Evolutionary conservation across 2,329 filamentous ascomycete species (phyloP).

Genomic region (Paracoccidioides brasiliensis): DNA sequence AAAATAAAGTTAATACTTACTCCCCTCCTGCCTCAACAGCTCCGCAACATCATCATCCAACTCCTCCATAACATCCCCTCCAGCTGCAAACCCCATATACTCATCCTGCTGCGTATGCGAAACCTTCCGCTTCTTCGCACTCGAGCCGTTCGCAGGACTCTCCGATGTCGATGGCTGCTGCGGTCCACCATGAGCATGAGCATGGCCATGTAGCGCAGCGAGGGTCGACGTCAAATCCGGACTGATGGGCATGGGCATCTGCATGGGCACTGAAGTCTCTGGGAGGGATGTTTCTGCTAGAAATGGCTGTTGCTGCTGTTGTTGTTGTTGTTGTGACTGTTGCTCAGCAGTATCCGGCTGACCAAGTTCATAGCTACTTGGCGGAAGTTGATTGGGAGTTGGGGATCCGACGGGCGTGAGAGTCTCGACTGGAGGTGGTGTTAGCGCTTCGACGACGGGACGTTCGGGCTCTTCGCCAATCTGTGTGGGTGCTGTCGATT

Average conservation of each 20-base stretch:
- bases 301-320: slow-evolving; percentile 20
- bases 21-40: slow-evolving; percentile 39
- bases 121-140: slow-evolving; percentile 38
- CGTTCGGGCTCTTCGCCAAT: slow-evolving; percentile 47
- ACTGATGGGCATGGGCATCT: slow-evolving; percentile 9
- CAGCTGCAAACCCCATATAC: slow-evolving; percentile 36
- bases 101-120: slow-evolving; percentile 22
- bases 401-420: slow-evolving; percentile 41
- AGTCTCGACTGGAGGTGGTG: slow-evolving; percentile 56
- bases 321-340: not conserved
- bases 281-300: not conserved
- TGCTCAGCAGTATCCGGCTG: not conserved
- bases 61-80: slow-evolving; percentile 42
- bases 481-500: not conserved
- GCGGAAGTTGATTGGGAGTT: slow-evolving; percentile 14
- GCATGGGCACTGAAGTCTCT: too few relatives aligned
- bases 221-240: slow-evolving; percentile 12
- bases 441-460: slow-evolving; percentile 74
- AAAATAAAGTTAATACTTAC: slow-evolving; percentile 9
- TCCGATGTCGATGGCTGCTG: slow-evolving; percentile 10
- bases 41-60: slow-evolving; percentile 50
- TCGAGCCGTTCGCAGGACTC: slow-evolving; percentile 15
- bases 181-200: slow-evolving; percentile 10
- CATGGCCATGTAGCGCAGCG: slow-evolving; percentile 7
- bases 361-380: not conserved